Conservation (phyloP, 257 asterid genomes). For the Przewalskia tangutica region DNA sequence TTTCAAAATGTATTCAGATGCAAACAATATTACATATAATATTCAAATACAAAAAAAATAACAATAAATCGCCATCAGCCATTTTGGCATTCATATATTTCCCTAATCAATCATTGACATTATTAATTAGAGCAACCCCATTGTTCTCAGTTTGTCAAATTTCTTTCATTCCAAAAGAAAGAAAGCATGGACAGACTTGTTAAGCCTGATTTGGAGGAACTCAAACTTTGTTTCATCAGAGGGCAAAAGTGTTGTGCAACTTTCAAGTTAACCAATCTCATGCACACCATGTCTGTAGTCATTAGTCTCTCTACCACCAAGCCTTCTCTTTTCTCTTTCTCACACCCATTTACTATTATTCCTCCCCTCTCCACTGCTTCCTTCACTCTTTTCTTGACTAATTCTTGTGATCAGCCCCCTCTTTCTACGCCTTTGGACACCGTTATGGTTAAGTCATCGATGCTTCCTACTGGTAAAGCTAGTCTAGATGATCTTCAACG, state of each 20-base stretch:
- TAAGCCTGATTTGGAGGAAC: conserved; percentile 40
- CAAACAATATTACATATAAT: not conserved
- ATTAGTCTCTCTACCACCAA: conserved; percentile 51
- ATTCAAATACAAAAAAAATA: not conserved
- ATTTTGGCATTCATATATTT: not conserved
- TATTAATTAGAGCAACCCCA: not conserved
- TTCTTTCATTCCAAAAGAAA: not conserved
- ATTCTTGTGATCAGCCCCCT: conserved; percentile 38
- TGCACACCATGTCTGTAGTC: conserved; percentile 91
- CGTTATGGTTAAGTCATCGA: conserved; percentile 42
- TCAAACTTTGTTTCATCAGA: conserved; percentile 32
- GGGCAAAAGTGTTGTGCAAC: conserved; percentile 35
- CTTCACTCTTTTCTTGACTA: conserved; percentile 28
- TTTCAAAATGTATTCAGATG: not conserved
- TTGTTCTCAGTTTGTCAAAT: not conserved
- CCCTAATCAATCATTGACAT: not conserved
- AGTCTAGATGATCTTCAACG: conserved; percentile 54
- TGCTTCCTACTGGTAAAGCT: conserved; percentile 81
- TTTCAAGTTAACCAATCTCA: conserved; percentile 55
- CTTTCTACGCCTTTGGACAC: conserved; percentile 37
- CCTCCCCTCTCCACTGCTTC: conserved; percentile 56
- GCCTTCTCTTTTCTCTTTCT: conserved; percentile 38
- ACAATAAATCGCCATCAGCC: not conserved
- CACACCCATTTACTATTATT: conserved; percentile 38
- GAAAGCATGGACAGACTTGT: conserved; percentile 51